A percentile compares a stretch with the other conserved stretches of the same genome.
These are phyloP conservation scores for Excoecaria cochinchinensis DNA, from an alignment of 345 rosid genomes.

Conservation along the genomic window DNA sequence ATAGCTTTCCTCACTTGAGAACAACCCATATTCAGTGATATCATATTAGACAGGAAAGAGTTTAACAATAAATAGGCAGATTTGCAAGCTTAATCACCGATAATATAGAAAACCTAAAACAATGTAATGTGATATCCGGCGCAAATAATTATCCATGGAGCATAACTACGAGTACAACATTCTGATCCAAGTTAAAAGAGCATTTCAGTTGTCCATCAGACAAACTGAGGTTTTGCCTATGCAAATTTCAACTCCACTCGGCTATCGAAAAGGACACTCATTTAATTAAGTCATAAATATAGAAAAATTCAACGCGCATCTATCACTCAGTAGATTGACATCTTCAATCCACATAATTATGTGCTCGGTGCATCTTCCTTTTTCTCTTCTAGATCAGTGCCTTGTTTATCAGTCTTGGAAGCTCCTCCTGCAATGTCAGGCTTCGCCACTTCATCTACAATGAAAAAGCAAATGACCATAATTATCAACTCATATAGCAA, in stretches of 20 bases:
- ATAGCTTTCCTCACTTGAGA: neutral
- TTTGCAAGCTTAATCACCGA: neutral
- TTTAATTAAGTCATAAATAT: slow-evolving; percentile 1
- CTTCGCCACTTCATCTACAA: slow-evolving; percentile 18
- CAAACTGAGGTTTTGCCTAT: neutral
- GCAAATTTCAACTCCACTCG: neutral
- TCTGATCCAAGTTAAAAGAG: slow-evolving; percentile 10
- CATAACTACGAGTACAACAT: slow-evolving; percentile 7
- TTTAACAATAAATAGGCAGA: neutral
- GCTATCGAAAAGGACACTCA: neutral
- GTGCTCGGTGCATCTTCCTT: slow-evolving; percentile 15
- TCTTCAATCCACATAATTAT: neutral
- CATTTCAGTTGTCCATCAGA: neutral
- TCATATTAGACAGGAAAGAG: neutral
- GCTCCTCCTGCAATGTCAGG: slow-evolving; percentile 4
- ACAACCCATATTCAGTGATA: too few relatives aligned
- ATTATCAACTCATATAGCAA: neutral
- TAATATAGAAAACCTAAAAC: neutral
- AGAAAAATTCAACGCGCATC: neutral
- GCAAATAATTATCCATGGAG: slow-evolving; percentile 2
- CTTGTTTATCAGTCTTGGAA: slow-evolving; percentile 5
- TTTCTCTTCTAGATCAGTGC: slow-evolving; percentile 8
- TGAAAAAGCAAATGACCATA: neutral
- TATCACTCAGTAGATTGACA: slow-evolving; percentile 5
- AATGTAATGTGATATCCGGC: neutral